phyloP scores from a whole-genome alignment of 257 asterid species.

The Voacanga thouarsii region DNA sequence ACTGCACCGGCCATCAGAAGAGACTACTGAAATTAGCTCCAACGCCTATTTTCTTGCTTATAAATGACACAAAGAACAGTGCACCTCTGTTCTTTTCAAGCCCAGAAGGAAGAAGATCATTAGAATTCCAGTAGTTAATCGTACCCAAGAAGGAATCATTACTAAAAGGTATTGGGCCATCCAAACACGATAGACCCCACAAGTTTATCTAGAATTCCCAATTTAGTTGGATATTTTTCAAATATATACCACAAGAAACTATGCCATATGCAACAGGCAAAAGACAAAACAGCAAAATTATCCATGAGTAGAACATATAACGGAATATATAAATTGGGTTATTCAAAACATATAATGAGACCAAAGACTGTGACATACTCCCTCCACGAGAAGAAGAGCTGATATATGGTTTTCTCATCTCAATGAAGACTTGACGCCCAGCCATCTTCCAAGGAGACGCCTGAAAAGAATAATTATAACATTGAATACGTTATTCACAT shows the following conservation, averaged over 20 bases:
- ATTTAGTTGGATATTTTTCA: not conserved
- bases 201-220: not conserved
- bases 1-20: too few relatives aligned
- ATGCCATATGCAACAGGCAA: not conserved
- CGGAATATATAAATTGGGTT: not conserved
- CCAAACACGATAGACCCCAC: not conserved
- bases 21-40: too few relatives aligned
- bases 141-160: not conserved
- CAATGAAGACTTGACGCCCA: conserved; percentile 71
- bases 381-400: conserved; percentile 61
- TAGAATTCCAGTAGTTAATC: not conserved
- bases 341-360: not conserved
- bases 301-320: not conserved
- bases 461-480: conserved; percentile 26
- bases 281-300: not conserved
- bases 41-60: too few relatives aligned
- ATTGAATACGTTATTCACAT: not conserved
- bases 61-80: not conserved
- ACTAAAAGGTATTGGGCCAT: not conserved
- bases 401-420: conserved; percentile 58
- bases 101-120: not conserved
- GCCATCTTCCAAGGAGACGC: conserved; percentile 71
- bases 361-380: conserved; percentile 41
- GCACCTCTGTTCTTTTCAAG: not conserved
- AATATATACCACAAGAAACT: not conserved